Evolutionary conservation across 2,329 filamentous ascomycete species (phyloP).

Genomic region (Cadophora gregata): DNA sequence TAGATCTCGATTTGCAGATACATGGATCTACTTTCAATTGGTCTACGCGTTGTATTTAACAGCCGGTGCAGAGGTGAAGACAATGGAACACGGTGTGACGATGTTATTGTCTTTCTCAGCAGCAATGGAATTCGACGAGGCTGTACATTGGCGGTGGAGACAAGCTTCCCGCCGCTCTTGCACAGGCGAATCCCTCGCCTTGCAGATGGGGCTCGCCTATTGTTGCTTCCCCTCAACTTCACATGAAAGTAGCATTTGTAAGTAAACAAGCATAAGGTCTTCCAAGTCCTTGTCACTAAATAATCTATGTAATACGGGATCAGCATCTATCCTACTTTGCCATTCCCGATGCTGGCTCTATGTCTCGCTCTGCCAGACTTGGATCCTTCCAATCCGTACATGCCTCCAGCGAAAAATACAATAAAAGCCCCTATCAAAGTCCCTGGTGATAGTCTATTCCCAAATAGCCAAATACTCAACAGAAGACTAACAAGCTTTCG

Average conservation of each 20-base stretch:
- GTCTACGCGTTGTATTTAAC: not conserved
- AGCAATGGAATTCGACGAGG: slow-evolving; percentile 4
- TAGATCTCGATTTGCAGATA: slow-evolving; percentile 13
- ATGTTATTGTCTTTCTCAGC: slow-evolving; percentile 2
- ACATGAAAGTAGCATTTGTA: not conserved
- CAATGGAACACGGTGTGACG: not conserved
- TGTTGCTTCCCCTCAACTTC: slow-evolving; percentile 13
- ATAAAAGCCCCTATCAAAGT: slow-evolving; percentile 82
- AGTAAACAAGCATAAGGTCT: not conserved
- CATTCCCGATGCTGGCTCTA: slow-evolving; percentile 40
- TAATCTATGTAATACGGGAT: slow-evolving; percentile 11
- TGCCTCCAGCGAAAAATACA: slow-evolving; percentile 87
- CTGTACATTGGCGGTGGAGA: not conserved
- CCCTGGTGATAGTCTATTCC: slow-evolving; percentile 76
- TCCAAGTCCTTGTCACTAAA: slow-evolving; percentile 17
- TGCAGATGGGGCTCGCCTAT: slow-evolving; percentile 15
- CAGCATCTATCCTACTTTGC: slow-evolving; percentile 39
- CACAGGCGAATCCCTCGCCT: not conserved
- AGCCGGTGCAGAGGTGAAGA: not conserved
- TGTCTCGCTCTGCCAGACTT: slow-evolving; percentile 46
- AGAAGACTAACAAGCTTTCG: slow-evolving; percentile 91
- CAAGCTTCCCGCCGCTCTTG: slow-evolving; percentile 2
- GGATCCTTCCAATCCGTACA: slow-evolving; percentile 78
- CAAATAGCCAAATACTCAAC: slow-evolving; percentile 92
- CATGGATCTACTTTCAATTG: not conserved